Conservation (phyloP, 192 early-diverging fungal genomes). For the Kappamyces sp. region DNA sequence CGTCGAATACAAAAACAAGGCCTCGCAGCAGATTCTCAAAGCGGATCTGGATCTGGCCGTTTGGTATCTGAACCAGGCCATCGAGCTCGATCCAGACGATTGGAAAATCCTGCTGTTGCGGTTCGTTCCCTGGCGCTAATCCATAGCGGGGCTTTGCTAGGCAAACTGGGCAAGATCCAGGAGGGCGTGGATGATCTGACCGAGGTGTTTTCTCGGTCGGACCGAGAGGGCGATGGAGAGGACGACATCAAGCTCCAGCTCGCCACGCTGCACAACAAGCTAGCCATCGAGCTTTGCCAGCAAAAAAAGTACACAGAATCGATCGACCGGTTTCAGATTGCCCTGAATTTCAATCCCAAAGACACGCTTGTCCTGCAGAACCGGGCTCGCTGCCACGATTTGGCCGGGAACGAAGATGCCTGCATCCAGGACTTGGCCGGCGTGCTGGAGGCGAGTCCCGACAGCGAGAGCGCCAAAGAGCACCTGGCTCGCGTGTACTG, state of each 20-base stretch:
- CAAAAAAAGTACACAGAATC: slow-evolving; percentile 21
- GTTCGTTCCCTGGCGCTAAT: background rate
- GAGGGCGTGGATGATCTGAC: slow-evolving; percentile 38
- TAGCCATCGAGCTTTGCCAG: slow-evolving; percentile 31
- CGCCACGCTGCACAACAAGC: slow-evolving; percentile 38
- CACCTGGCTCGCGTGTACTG: no score
- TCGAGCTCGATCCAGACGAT: slow-evolving; percentile 45
- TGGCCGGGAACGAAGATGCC: background rate
- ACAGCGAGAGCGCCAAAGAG: no score
- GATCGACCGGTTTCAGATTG: slow-evolving; percentile 24
- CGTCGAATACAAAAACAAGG: slow-evolving; percentile 42
- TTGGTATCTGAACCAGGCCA: slow-evolving; percentile 39
- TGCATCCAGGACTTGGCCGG: slow-evolving; percentile 4
- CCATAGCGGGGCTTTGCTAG: slow-evolving; percentile 34
- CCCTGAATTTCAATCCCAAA: slow-evolving; percentile 20
- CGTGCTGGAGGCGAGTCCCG: background rate
- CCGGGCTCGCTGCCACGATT: slow-evolving; percentile 22
- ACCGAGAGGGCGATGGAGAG: slow-evolving; percentile 23
- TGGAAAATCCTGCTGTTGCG: slow-evolving; percentile 19
- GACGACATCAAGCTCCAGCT: slow-evolving; percentile 32
- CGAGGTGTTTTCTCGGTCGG: slow-evolving; percentile 21
- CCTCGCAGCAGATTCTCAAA: slow-evolving; percentile 32
- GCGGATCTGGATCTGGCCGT: slow-evolving; percentile 29
- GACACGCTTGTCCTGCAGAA: slow-evolving; percentile 39
- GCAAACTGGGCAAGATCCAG: slow-evolving; percentile 40